Percentiles rank a stretch among this genome's conserved stretches.
Evolutionary conservation across 352 stramenopile genomes (phyloP).

Genomic region (Pythium periplocum): DNA sequence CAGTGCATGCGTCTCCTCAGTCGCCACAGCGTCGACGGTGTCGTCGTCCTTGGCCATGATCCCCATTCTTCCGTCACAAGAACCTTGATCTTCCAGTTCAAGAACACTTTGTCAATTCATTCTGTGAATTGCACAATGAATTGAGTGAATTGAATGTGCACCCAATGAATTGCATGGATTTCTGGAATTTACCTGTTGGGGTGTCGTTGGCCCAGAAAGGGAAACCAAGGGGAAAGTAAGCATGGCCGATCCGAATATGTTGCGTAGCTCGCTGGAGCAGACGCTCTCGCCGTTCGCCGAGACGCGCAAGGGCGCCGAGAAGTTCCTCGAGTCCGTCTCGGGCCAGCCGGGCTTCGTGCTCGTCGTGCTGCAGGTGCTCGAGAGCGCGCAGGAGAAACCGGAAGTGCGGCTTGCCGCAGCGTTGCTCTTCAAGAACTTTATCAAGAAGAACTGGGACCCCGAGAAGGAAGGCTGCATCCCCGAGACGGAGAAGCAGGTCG

Average conservation of each 20-base stretch:
- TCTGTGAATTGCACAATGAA: too few relatives aligned
- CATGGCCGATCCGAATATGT: constrained; percentile 64
- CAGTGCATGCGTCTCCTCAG: too few relatives aligned
- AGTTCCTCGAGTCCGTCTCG: constrained; percentile 55
- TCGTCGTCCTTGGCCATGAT: too few relatives aligned
- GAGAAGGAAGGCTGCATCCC: constrained; percentile 74
- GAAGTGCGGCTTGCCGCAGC: constrained; percentile 70
- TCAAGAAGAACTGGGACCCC: constrained; percentile 97
- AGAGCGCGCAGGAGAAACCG: constrained; percentile 47
- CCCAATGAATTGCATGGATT: too few relatives aligned
- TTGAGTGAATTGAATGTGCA: too few relatives aligned
- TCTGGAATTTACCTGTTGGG: too few relatives aligned
- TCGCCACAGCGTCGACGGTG: too few relatives aligned
- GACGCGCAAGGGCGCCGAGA: constrained; percentile 65
- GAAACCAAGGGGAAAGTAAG: constrained; percentile 2
- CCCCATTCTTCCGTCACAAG: too few relatives aligned
- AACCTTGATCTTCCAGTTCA: too few relatives aligned
- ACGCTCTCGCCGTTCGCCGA: constrained; percentile 70
- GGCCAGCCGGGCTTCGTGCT: constrained; percentile 68
- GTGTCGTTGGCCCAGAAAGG: too few relatives aligned
- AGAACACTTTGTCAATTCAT: too few relatives aligned
- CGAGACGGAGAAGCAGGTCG: constrained; percentile 84
- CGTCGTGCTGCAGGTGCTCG: constrained; percentile 65
- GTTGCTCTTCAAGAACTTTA: constrained; percentile 97
- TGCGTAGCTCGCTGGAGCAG: constrained; percentile 70